These are phyloP conservation scores for Nephelium lappaceum DNA, from an alignment of 345 rosid species.

Conservation along the genomic window DNA sequence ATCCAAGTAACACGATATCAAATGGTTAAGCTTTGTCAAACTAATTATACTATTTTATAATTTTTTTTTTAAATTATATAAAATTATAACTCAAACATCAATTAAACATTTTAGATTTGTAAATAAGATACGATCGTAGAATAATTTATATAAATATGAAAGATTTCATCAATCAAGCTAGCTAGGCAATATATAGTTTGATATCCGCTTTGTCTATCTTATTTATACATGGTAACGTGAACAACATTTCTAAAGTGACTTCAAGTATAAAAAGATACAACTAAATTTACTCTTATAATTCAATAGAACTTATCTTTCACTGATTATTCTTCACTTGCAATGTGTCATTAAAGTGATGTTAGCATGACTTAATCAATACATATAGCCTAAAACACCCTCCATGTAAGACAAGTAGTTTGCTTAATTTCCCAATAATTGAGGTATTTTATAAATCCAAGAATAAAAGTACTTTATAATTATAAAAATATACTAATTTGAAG, in stretches of 20 bases:
- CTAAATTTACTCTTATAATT: neutral
- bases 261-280: neutral
- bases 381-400: neutral
- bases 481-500: no score
- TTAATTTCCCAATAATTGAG: neutral
- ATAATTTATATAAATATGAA: no score
- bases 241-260: neutral
- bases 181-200: no score
- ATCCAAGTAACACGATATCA: no score
- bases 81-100: neutral
- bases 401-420: neutral
- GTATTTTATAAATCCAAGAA: neutral
- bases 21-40: no score
- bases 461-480: no score
- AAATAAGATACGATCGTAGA: no score
- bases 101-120: no score
- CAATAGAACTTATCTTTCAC: neutral
- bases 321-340: neutral
- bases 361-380: neutral
- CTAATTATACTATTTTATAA: no score
- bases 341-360: neutral
- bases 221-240: no score
- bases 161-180: neutral
- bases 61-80: no score
- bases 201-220: neutral